Base-by-base conservation (phyloP, 495 filamentous ascomycete species). In the Aspergillus sparsus region DNA sequence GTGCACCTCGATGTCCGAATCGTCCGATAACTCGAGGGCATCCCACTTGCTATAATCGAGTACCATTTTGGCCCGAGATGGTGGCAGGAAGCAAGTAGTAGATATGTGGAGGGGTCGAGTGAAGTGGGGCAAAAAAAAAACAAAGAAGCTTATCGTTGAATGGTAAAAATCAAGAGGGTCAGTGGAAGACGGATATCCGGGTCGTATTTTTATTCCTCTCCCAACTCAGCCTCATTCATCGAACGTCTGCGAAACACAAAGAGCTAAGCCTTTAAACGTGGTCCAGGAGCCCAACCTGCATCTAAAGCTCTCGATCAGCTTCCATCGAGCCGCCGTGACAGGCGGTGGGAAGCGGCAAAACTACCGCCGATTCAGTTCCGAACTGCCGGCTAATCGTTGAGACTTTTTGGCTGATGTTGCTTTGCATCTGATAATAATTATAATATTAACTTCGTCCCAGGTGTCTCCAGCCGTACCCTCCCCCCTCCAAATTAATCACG, bases 31-130 rank as follows among this genome's bases (percentile, higher is more conserved):
- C 84, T 98, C 94, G 66, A 98, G 82, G 46, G 87, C 84, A 70
- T 97, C 92, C 91, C 92, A 97, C 77, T 96, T 96, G 83, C 90
- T 94, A 80, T 97, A 97, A 71, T 97, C 87, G 32, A 97, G 80
- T 55, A 90, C 89, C 92, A 96, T 96, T 27, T 74, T 84, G 74
- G 21, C 21, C 3, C 21, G 21, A 27, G 21, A 27, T 27, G 21
- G 21, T 27, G 21, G 54, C 33, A 35, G 12, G 12, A 50, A 45
- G 42, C 63, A 46, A 36, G 36, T 59, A 34, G 44, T 27, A 31
- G 18, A 31, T 61, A 46, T 12, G 15, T 60, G 41, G 67, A 66
- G 66, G 70, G 62, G 67, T 65, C 61, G 61, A 65, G 27, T 47
- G 62, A 45, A 55, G 51, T 51, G 60, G 63, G 60, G 62, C 39